A percentile compares a stretch with the other conserved stretches of the same genome.
Conservation (phyloP, 78 protist genomes). For the Dictyostelium brefeldianum region DNA sequence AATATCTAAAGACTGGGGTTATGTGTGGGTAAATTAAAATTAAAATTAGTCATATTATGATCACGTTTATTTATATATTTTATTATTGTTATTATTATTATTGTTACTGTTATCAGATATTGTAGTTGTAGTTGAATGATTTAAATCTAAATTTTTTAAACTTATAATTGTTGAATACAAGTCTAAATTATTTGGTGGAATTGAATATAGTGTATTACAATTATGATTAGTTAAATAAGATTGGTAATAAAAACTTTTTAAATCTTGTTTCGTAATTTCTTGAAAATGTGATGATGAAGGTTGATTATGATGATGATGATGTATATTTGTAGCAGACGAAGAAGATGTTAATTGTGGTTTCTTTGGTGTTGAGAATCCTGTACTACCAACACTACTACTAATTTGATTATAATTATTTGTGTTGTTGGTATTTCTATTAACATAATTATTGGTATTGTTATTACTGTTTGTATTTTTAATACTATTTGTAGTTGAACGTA, state of each 20-base stretch:
- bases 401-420: not conserved
- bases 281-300: not conserved
- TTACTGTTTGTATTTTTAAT: not conserved
- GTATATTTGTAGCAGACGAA: not conserved
- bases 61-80: not conserved
- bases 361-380: not conserved
- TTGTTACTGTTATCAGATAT: not conserved
- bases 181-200: conserved; percentile 5
- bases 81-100: not conserved
- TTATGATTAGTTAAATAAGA: conserved; percentile 44
- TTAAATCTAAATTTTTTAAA: too few relatives aligned
- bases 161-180: not conserved
- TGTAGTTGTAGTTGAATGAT: not conserved
- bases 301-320: conserved; percentile 16
- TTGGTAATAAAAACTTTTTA: conserved; percentile 32
- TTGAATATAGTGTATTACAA: not conserved
- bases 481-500: not conserved
- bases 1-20: too few relatives aligned
- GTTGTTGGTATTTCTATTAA: not conserved
- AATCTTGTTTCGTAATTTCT: conserved; percentile 35
- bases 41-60: not conserved
- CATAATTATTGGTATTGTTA: not conserved
- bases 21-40: not conserved
- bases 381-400: not conserved
- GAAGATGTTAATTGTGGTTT: not conserved